Conservation (phyloP, 352 stramenopile species). For the Globisporangium cystogenes region DNA sequence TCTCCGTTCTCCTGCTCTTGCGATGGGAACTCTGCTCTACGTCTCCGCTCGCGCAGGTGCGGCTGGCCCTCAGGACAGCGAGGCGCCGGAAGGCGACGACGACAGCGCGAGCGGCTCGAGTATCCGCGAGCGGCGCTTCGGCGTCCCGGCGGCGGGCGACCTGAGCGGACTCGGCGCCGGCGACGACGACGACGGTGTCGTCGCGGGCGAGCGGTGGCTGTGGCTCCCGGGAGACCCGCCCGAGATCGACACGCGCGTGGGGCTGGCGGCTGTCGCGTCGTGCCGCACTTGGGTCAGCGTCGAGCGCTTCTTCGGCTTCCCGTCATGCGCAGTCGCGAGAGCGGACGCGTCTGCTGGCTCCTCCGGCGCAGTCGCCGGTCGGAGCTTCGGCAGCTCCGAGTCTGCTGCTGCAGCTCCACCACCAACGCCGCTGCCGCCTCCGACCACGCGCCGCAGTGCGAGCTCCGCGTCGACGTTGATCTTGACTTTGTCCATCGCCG, state of each 20-base stretch:
- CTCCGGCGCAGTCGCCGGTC: conserved; percentile 32
- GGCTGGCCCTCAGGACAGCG: background rate
- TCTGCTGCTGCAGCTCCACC: conserved; percentile 3
- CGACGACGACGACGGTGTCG: conserved; percentile 3
- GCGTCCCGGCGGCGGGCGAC: conserved; percentile 21
- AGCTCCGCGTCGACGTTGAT: conserved; percentile 60
- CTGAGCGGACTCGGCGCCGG: conserved; percentile 22
- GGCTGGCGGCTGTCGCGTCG: conserved; percentile 5
- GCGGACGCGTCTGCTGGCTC: background rate
- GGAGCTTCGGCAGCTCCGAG: conserved; percentile 40
- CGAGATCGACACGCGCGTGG: background rate
- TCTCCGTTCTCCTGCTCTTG: too few relatives aligned
- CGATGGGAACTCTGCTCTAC: too few relatives aligned
- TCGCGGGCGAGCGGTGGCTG: conserved; percentile 5
- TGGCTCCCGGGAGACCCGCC: background rate
- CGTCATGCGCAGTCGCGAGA: background rate
- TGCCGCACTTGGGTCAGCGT: conserved; percentile 37
- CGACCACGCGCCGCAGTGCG: conserved; percentile 20
- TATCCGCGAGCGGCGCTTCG: conserved; percentile 47
- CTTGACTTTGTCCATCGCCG: conserved; percentile 46
- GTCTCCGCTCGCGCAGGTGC: too few relatives aligned
- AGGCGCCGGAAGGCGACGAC: background rate
- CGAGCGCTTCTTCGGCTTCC: conserved; percentile 15
- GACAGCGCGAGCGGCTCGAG: conserved; percentile 33
- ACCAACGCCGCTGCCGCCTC: conserved; percentile 8